Evolutionary conservation across 352 stramenopile species (phyloP).

Genomic region (Salisapilia sapeloensis): DNA sequence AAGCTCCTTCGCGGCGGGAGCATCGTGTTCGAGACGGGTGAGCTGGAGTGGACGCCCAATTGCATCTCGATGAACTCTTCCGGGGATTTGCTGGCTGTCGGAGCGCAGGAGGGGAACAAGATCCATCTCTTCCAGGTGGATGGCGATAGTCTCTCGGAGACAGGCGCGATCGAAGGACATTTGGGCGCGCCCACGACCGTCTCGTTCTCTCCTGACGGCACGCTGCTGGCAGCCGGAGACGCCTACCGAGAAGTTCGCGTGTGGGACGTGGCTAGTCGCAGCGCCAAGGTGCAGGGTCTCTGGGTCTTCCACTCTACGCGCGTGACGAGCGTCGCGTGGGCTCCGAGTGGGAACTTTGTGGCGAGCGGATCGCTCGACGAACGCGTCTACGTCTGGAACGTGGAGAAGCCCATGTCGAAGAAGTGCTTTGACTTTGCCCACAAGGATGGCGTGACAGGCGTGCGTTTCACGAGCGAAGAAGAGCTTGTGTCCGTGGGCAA

Average conservation of each 20-base stretch:
- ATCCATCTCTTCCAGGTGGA: conserved; percentile 75
- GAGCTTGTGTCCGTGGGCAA: conserved; percentile 68
- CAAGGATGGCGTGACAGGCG: conserved; percentile 63
- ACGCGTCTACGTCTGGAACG: conserved; percentile 93
- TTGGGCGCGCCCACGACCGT: conserved; percentile 58
- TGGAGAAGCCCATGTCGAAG: conserved; percentile 55
- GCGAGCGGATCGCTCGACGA: conserved; percentile 89
- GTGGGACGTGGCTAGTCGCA: conserved; percentile 68
- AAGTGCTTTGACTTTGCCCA: conserved; percentile 59
- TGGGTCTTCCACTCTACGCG: conserved; percentile 95
- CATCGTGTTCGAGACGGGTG: conserved; percentile 53
- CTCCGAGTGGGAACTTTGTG: conserved; percentile 79
- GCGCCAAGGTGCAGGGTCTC: conserved; percentile 76
- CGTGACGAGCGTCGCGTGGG: conserved; percentile 89
- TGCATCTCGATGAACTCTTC: conserved; percentile 54
- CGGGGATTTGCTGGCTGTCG: conserved; percentile 59
- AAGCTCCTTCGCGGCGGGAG: conserved; percentile 58
- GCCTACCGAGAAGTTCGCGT: conserved; percentile 81
- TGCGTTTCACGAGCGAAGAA: conserved; percentile 53
- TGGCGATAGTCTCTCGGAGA: conserved; percentile 42
- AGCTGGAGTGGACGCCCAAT: conserved; percentile 64
- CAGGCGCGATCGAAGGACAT: conserved; percentile 47
- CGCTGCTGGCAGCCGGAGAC: conserved; percentile 73
- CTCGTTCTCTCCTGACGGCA: conserved; percentile 74
- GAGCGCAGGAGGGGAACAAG: conserved; percentile 72